phyloP scores from a whole-genome alignment of 176 grass and related monocot species.

The Zoysia japonica region DNA sequence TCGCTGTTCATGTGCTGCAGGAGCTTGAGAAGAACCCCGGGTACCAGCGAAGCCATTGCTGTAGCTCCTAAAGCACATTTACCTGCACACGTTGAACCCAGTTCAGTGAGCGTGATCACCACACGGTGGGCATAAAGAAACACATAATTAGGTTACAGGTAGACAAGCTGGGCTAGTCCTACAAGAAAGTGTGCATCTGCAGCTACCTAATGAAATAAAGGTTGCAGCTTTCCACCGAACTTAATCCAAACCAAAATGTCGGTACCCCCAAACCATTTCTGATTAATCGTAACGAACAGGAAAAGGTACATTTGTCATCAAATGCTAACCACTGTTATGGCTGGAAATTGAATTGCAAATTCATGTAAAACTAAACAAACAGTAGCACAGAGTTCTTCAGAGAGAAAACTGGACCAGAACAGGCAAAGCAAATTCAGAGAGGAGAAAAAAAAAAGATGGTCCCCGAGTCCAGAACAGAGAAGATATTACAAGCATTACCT shows the following conservation, averaged over 20 bases:
- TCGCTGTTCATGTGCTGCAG: conserved; percentile 87
- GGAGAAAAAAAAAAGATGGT: background rate
- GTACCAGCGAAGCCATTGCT: conserved; percentile 75
- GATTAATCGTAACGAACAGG: background rate
- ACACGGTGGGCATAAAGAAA: background rate
- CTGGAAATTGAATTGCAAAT: conserved; percentile 3
- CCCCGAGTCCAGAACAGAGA: background rate
- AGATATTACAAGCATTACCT: background rate
- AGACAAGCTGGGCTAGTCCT: conserved; percentile 34
- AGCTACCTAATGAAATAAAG: conserved; percentile 42
- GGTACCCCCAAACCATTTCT: conserved; percentile 20
- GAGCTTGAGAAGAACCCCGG: conserved; percentile 85
- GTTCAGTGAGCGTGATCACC: conserved; percentile 10
- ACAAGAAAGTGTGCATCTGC: conserved; percentile 33
- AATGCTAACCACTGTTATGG: background rate
- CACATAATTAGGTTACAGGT: background rate
- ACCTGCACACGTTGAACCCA: conserved; percentile 36
- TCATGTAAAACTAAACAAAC: background rate
- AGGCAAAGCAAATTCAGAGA: conserved; percentile 4
- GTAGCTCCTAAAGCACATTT: conserved; percentile 32
- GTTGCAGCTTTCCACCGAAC: conserved; percentile 36
- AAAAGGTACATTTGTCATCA: conserved; percentile 15
- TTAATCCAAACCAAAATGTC: conserved; percentile 34
- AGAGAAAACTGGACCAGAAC: background rate
- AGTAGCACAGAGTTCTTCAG: background rate